Base-by-base conservation (phyloP, 2,329 filamentous ascomycete genomes). In the Colletotrichum destructivum region DNA sequence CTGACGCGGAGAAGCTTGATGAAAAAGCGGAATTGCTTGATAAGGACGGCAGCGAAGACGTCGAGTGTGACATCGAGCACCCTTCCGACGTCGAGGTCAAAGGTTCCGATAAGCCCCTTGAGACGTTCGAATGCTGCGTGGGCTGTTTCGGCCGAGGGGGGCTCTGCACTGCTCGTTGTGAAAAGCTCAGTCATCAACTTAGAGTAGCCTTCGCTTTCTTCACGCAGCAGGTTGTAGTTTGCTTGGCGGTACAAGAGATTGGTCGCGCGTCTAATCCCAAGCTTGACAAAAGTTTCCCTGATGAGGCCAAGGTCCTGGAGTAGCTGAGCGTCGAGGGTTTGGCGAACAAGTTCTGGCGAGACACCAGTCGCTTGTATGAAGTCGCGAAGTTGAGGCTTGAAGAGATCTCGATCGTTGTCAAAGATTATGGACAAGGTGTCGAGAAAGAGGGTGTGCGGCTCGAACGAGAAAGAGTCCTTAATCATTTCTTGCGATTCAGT, bases 121-220 rank as follows among this genome's bases (percentile, higher is more conserved):
- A 99, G 92, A 74, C 92, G 91, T 79, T 98, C 94, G 77, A 98
- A 98, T 0, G 95, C 95, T 77, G 95, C 92, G 76, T 93, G 91
- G 2, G 96, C 94, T 46, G 93, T 88, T 73, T 94, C 92, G 64
- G 90, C 90, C 2, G 91, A 91, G n/a, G 92, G 92, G 26, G 91
- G 90, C 66, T 92, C 90, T 73, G 89, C 90, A 76, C 91, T 92
- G 77, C 93, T 94, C 0, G 93, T 97, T 9, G 94, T 96, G 82
- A 98, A 99, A 42, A 98, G 91, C 81, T 99, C 96, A 0, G 96
- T 98, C 72, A 98, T 91, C 57, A 99, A 89, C 81, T 99, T 99
- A 0, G 96, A 95, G 79, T 98, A 99, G 51, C 97, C 96, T 82
- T 99, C 96, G 0, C 94, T 94, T 82, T 99, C 96, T 83, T 99